Conservation (phyloP, 257 asterid genomes). For the Echites panduratus region DNA sequence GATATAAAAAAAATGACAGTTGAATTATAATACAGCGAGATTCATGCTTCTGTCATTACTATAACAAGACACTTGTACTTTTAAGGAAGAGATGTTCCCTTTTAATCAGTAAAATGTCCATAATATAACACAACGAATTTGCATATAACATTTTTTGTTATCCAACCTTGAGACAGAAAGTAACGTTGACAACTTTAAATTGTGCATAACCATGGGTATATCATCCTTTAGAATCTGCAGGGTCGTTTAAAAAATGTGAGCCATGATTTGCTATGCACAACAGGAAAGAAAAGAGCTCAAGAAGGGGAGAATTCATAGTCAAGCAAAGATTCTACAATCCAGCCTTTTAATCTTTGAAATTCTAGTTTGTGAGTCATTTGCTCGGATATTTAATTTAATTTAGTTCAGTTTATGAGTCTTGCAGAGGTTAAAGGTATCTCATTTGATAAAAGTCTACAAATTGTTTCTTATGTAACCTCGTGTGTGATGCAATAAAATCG, state of each 20-base stretch:
- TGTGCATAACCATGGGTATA: too few relatives aligned
- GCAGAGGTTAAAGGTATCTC: too few relatives aligned
- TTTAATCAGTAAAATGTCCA: not conserved
- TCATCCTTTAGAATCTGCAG: not conserved
- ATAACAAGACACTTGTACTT: not conserved
- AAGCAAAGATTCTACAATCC: not conserved
- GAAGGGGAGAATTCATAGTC: too few relatives aligned
- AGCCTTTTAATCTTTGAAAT: too few relatives aligned
- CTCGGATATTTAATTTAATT: too few relatives aligned
- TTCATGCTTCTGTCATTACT: not conserved
- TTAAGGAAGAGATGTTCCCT: not conserved
- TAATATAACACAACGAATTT: not conserved
- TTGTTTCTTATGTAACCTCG: not conserved
- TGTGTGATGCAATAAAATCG: too few relatives aligned
- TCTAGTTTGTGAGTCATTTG: too few relatives aligned
- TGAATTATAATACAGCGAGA: not conserved
- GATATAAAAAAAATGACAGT: not conserved
- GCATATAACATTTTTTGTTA: too few relatives aligned
- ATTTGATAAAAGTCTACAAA: too few relatives aligned
- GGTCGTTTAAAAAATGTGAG: not conserved
- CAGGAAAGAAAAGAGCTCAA: not conserved
- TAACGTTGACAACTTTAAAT: not conserved
- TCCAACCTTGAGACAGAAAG: not conserved
- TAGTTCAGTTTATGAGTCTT: too few relatives aligned
- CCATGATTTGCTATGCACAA: not conserved